Evolutionary conservation across 768 basidiomycete genomes (phyloP).

Genomic region (Boletus sensibilis): DNA sequence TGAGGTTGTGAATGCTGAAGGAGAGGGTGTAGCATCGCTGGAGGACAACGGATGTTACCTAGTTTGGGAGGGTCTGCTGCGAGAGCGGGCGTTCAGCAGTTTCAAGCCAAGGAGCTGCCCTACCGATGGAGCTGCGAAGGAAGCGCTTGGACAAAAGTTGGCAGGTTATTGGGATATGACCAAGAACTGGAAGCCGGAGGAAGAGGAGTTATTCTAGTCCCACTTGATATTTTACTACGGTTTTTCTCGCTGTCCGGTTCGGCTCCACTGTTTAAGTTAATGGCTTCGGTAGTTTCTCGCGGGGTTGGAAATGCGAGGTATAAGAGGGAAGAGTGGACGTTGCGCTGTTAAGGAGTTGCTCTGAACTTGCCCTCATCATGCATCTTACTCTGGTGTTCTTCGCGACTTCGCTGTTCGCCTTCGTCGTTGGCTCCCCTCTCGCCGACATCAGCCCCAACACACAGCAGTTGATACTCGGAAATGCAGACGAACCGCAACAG

Average conservation of each 20-base stretch:
- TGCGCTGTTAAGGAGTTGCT: neutral
- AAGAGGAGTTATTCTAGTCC: slow-evolving; percentile 67
- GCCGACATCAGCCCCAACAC: neutral
- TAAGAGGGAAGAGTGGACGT: neutral
- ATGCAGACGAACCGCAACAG: neutral
- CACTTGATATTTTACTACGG: neutral
- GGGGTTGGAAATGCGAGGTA: slow-evolving; percentile 6
- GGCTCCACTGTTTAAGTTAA: neutral
- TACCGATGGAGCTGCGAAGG: slow-evolving; percentile 83
- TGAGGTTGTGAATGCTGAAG: slow-evolving; percentile 20
- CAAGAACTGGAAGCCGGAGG: slow-evolving; percentile 85
- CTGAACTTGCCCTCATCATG: slow-evolving; percentile 3
- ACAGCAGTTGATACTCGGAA: slow-evolving; percentile 4
- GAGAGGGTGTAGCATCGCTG: slow-evolving; percentile 42
- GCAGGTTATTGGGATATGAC: slow-evolving; percentile 94
- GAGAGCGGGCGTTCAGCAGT: slow-evolving; percentile 74
- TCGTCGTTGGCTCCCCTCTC: slow-evolving; percentile 4
- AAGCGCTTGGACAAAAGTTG: slow-evolving; percentile 79
- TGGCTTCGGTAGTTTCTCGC: neutral
- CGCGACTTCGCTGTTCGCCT: neutral
- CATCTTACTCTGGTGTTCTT: neutral
- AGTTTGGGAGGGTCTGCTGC: slow-evolving; percentile 89
- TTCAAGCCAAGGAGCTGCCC: slow-evolving; percentile 84
- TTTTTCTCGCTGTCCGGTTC: neutral
- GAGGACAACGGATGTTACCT: slow-evolving; percentile 87